Base-by-base conservation (phyloP, 768 basidiomycete genomes). In the Termitomyces sp. region DNA sequence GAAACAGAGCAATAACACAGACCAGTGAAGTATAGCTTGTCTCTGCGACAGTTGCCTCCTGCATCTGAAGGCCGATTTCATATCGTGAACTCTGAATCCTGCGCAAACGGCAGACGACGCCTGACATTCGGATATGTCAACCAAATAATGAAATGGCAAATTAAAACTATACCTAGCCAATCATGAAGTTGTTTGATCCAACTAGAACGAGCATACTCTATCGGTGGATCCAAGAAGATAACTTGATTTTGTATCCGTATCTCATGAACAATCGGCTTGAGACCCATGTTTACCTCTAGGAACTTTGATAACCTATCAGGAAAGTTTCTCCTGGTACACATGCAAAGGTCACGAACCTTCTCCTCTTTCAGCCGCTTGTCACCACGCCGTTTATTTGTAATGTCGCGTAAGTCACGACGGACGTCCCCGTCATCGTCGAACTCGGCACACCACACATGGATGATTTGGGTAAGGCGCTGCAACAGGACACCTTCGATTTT, bases 221-320 rank as follows among this genome's bases (percentile, higher is more conserved):
- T 92, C 58, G 97, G 97, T 27, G 97, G 97, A 69, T 98, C 96
- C 52, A 98, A 79, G 76, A 97, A 98, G 71, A 99, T 98, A 61
- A 98, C 93, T 69, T 99, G 97, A 68, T 99, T 97, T 68, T 95
- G 91, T 81, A 98, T 98, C 72, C 95, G 84, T 61, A 98, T 91
- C 70, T 98, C 96, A 70, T 98, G 95, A 7, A 96, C 80, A 57
- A 97, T 88, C 0, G 94, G 91, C 63, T 90, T 87, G 62, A 98
- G 70, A 2, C 80, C 78, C 81, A 95, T 85, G 59, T 81, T 80
- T 14, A 82, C 82, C 65, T 93, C 91, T 65, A 87, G 64, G 68
- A 83, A 80, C 90, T 92, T 56, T 4, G 5, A 5, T 22, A 12
- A n/a, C 46, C 52, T 13, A 43, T 56, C 56, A 65, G 26, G 13